Evolutionary conservation across 202 grass and related monocot genomes (phyloP), one percentile per base, ranked within the genome.

Genomic region (Eragrostis tef): DNA sequence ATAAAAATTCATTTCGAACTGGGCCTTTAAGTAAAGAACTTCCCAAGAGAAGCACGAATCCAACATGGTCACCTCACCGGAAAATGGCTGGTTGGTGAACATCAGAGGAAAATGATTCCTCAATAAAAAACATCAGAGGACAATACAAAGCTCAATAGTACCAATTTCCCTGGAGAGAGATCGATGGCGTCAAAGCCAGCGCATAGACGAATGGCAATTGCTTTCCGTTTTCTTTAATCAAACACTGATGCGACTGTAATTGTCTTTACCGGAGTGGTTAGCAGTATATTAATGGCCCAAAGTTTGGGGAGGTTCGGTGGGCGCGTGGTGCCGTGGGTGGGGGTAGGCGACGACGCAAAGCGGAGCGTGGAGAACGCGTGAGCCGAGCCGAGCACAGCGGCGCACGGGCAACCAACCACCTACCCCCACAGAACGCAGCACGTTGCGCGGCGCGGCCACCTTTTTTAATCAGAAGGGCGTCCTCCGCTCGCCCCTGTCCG

Each of bases 181-280:
- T 67, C 31, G 77, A 67, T 67, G 47, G 3, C 0, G 60, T 66
- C 75, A 51, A 36, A 52, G 5, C 44, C 59, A 19, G 73, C 54
- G 20, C 26, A 22, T 65, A 79, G 62, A 79, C 62, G 63, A 79
- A 79, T 67, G 13, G 13, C 49, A 67, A 67, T 79, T 51, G 1
- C 15, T 67, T 4, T 43, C 22, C n/a, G 22, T 2, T 17, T 67
- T 66, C 16, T 5, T 50, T 74, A 58, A 42, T 42, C 20, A 10
- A 41, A 17, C n/a, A n/a, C 2, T 67, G 48, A 25, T 54, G 63
- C 12, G 34, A 7, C 20, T 39, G 0, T 10, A 0, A 22, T 27
- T 67, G 77, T 79, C 77, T 8, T 56, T 26, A 67, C 31, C 31
- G 49, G 63, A 11, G 63, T 66, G 27, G 36, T 75, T 62, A 20